Percentiles rank a stretch among this genome's conserved stretches.
Conservation (phyloP, 176 grass and related monocot species). For the Rhipidocladum racemiflorum region DNA sequence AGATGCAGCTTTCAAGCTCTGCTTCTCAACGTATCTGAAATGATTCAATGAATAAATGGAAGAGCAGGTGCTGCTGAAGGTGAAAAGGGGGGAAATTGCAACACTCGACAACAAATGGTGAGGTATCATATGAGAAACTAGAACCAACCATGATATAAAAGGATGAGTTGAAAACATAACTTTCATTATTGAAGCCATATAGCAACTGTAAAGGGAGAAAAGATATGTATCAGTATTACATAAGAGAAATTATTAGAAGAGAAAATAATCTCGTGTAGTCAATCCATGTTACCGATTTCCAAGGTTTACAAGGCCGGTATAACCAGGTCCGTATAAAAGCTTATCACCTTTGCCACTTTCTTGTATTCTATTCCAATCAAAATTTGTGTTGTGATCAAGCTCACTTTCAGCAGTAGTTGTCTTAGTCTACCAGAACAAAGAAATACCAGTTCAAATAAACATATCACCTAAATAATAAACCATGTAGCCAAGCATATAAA, state of each 20-base stretch:
- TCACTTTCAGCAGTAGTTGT: constrained; percentile 99
- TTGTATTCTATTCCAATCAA: constrained; percentile 98
- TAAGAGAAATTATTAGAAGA: constrained; percentile 21
- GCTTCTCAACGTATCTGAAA: constrained; percentile 82
- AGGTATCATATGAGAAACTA: not conserved
- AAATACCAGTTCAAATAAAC: not conserved
- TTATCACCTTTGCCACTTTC: constrained; percentile 83
- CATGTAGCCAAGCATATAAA: not conserved
- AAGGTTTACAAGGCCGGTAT: constrained; percentile 90
- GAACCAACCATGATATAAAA: constrained; percentile 70
- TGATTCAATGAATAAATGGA: not conserved
- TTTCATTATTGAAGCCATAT: constrained; percentile 98
- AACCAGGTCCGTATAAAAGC: constrained; percentile 84
- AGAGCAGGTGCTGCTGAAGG: not conserved
- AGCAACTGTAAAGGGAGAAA: constrained; percentile 57
- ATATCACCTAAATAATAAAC: not conserved
- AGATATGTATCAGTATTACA: not conserved
- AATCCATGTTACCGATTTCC: constrained; percentile 73
- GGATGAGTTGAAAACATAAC: constrained; percentile 81
- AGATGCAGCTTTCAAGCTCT: constrained; percentile 85
- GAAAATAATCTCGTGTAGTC: constrained; percentile 2
- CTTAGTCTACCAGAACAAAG: constrained; percentile 67
- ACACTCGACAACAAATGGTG: not conserved
- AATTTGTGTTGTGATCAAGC: constrained; percentile 94
- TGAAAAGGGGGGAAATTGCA: not conserved